Percentiles rank a stretch among this genome's conserved stretches.
Conservation (phyloP, 495 filamentous ascomycete species). For the Aspergillus wentii region DNA sequence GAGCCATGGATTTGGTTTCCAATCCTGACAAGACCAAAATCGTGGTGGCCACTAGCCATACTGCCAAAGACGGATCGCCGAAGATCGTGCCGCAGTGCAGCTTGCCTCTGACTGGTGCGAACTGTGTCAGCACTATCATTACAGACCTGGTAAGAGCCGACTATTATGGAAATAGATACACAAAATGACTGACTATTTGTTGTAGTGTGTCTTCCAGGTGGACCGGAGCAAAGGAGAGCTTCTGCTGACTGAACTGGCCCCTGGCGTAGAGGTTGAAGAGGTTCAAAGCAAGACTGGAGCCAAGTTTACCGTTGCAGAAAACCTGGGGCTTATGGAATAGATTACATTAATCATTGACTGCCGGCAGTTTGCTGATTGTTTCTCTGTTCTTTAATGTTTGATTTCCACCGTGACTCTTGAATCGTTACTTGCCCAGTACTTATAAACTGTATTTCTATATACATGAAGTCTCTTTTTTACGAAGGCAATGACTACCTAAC, state of each 20-base stretch:
- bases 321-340: slow-evolving; percentile 73
- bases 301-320: slow-evolving; percentile 65
- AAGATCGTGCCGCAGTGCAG: slow-evolving; percentile 86
- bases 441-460: no score
- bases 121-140: slow-evolving; percentile 85
- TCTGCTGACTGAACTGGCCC: slow-evolving; percentile 77
- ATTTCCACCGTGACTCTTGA: no score
- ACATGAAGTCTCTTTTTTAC: no score
- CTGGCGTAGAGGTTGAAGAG: slow-evolving; percentile 80
- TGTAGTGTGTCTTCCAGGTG: slow-evolving; percentile 78
- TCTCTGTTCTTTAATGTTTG: no score
- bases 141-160: slow-evolving; percentile 83
- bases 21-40: slow-evolving; percentile 85
- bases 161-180: no score
- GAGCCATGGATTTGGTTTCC: slow-evolving; percentile 90
- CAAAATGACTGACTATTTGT: no score
- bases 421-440: no score
- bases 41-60: slow-evolving; percentile 89
- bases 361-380: no score
- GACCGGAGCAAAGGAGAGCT: slow-evolving; percentile 68
- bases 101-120: slow-evolving; percentile 80
- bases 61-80: slow-evolving; percentile 78
- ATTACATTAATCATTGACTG: no score
- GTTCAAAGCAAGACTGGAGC: slow-evolving; percentile 82
- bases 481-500: no score